A percentile compares a stretch with the other conserved stretches of the same genome.
These are phyloP conservation scores for Calycina marina DNA, from an alignment of 2,329 filamentous ascomycete genomes.

Conservation along the genomic window DNA sequence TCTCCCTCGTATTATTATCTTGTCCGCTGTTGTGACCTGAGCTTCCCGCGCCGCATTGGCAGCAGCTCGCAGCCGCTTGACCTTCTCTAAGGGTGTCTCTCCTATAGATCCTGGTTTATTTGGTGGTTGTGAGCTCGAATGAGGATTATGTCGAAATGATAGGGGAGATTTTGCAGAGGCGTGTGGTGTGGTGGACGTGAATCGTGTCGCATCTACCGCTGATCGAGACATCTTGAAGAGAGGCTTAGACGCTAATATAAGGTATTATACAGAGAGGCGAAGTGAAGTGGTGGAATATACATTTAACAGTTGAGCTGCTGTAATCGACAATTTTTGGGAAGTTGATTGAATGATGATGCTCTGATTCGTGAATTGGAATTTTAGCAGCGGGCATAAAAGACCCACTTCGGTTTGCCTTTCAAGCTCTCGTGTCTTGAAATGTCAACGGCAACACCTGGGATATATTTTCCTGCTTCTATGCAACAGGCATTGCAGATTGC, in stretches of 20 bases:
- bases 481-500: too few species aligned
- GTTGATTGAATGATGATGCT: background rate
- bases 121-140: conserved; percentile 6
- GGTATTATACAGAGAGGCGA: background rate
- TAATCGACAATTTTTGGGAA: too few species aligned
- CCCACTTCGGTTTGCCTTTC: too few species aligned
- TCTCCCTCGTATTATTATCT: conserved; percentile 18
- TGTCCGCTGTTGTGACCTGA: conserved; percentile 21
- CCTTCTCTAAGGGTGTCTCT: conserved; percentile 24
- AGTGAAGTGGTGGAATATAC: conserved; percentile 1
- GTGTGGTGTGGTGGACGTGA: conserved; percentile 56
- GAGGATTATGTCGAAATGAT: conserved; percentile 13
- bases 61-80: conserved; percentile 22
- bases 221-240: conserved; percentile 38
- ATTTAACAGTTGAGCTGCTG: too few species aligned
- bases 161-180: conserved; percentile 46
- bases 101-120: conserved; percentile 13
- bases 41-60: conserved; percentile 21
- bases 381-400: conserved; percentile 16
- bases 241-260: too few species aligned
- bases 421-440: too few species aligned
- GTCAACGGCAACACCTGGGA: too few species aligned
- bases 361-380: conserved; percentile 5
- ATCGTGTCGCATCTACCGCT: conserved; percentile 68
- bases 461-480: too few species aligned